phyloP scores from a whole-genome alignment of 2,329 filamentous ascomycete species.

The Fusarium guadeloupense region DNA sequence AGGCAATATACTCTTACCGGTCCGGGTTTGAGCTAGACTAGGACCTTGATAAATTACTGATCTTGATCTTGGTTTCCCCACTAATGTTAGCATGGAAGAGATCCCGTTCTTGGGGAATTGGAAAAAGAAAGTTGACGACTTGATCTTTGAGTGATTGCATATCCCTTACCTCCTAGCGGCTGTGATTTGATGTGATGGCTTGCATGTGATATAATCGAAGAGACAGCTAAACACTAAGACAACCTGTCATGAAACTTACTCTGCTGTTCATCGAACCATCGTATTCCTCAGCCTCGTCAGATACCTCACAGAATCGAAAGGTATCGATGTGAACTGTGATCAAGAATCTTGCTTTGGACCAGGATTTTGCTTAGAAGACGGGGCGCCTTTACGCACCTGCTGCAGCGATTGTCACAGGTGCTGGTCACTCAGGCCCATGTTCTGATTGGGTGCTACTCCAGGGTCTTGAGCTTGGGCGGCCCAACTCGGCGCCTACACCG shows the following conservation, averaged over 20 bases:
- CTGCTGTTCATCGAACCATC: constrained; percentile 38
- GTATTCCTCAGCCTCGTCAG: constrained; percentile 38
- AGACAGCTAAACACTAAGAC: not conserved
- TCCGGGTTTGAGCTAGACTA: constrained; percentile 35
- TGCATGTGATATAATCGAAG: constrained; percentile 27
- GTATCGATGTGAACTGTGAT: constrained; percentile 32
- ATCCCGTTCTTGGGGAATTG: not conserved
- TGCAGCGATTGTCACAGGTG: constrained; percentile 39
- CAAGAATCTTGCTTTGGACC: constrained; percentile 11
- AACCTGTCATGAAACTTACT: constrained; percentile 22
- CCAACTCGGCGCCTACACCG: constrained; percentile 29
- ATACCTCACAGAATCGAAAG: constrained; percentile 42
- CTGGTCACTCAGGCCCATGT: constrained; percentile 14
- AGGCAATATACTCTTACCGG: constrained; percentile 33
- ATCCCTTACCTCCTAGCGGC: constrained; percentile 13
- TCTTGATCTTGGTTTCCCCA: constrained; percentile 11
- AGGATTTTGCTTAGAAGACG: constrained; percentile 23
- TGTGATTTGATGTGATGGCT: constrained; percentile 34
- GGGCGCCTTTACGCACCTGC: constrained; percentile 32
- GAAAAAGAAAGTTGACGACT: constrained; percentile 5
- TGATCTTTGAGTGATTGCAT: constrained; percentile 1
- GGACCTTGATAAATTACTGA: constrained; percentile 12
- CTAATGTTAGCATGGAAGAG: not conserved
- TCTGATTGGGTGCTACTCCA: constrained; percentile 19
- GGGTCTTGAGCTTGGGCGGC: constrained; percentile 11